phyloP scores from a whole-genome alignment of 441 rosid species.

The Manihot esculenta region DNA sequence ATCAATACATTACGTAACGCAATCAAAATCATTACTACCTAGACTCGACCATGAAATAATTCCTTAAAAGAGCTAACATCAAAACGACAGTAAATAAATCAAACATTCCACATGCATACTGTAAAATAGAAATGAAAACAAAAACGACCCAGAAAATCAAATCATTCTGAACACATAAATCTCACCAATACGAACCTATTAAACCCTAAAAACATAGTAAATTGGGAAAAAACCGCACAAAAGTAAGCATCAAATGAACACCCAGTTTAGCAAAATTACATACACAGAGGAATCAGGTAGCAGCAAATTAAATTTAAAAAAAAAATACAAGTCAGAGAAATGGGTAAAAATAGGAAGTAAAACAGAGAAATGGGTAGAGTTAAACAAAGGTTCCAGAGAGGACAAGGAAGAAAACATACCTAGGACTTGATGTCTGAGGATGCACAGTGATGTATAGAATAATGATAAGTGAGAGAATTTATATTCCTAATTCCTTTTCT shows the following conservation, averaged over 20 bases:
- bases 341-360: constrained; percentile 6
- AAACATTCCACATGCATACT: not conserved
- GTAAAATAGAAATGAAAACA: not conserved
- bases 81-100: not conserved
- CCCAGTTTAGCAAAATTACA: constrained; percentile 3
- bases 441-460: not conserved
- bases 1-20: constrained; percentile 4
- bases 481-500: constrained; percentile 12
- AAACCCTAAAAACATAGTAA: constrained; percentile 13
- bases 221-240: not conserved
- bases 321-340: not conserved
- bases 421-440: constrained; percentile 11
- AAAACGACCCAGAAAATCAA: constrained; percentile 2
- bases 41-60: not conserved
- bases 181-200: not conserved
- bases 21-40: constrained; percentile 17
- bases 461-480: not conserved
- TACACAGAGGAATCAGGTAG: not conserved
- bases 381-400: not conserved
- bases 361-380: constrained; percentile 5
- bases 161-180: constrained; percentile 1
- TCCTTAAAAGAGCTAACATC: constrained; percentile 10
- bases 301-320: constrained; percentile 1
- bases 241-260: constrained; percentile 2
- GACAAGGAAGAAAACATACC: constrained; percentile 1